Evolutionary conservation across 2,329 filamentous ascomycete species (phyloP).

Genomic region (Aspergillus sclerotialis): DNA sequence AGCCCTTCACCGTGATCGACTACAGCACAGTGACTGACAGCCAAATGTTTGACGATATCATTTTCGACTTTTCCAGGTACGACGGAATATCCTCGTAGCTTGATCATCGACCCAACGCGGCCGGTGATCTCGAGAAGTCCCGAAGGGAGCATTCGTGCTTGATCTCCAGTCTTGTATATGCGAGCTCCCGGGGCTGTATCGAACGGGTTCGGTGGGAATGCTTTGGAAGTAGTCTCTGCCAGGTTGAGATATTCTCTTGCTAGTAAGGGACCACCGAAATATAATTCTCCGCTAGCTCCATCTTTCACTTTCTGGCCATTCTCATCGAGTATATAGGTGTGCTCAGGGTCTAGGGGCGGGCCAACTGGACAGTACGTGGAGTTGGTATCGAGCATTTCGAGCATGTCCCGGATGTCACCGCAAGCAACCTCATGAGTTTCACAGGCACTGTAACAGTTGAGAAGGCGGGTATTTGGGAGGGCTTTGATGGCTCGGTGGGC

Average conservation of each 20-base stretch:
- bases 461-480: slow-evolving; percentile 60
- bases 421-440: slow-evolving; percentile 77
- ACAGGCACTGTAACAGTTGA: slow-evolving; percentile 77
- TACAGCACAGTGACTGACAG: slow-evolving; percentile 65
- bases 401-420: slow-evolving; percentile 64
- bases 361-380: slow-evolving; percentile 67
- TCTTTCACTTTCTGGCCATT: slow-evolving; percentile 55
- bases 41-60: slow-evolving; percentile 61
- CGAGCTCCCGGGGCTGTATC: slow-evolving; percentile 52
- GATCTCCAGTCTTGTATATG: slow-evolving; percentile 70
- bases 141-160: slow-evolving; percentile 59
- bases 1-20: slow-evolving; percentile 69
- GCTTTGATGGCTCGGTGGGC: slow-evolving; percentile 61
- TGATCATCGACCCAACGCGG: slow-evolving; percentile 72
- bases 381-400: slow-evolving; percentile 58
- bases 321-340: slow-evolving; percentile 68
- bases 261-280: slow-evolving; percentile 65
- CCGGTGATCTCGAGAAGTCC: slow-evolving; percentile 70
- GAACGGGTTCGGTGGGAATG: slow-evolving; percentile 63
- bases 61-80: slow-evolving; percentile 71
- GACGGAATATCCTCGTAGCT: slow-evolving; percentile 70
- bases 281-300: slow-evolving; percentile 65
- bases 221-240: slow-evolving; percentile 68
- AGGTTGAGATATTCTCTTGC: slow-evolving; percentile 72
- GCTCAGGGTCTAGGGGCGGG: slow-evolving; percentile 58